Conservation (phyloP, 495 filamentous ascomycete genomes). For the Daldinia loculata region DNA sequence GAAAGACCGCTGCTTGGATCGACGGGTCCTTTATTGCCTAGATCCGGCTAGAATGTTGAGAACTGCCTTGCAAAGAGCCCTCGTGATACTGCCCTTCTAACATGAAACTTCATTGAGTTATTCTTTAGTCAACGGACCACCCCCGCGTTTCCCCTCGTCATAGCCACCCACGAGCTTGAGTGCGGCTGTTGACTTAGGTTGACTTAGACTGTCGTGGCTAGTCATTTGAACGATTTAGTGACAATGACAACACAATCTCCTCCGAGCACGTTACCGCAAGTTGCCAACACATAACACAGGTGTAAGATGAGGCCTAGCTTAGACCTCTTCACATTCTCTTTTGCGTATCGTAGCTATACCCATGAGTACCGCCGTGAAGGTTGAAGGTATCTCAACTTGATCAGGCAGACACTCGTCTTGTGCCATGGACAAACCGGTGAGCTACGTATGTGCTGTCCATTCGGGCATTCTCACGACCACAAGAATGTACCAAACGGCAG, state of each 20-base stretch:
- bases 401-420: conserved; percentile 38
- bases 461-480: conserved; percentile 32
- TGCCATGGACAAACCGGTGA: conserved; percentile 22
- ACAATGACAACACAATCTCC: conserved; percentile 39
- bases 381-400: conserved; percentile 16
- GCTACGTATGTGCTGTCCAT: conserved; percentile 34
- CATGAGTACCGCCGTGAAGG: neutral
- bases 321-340: conserved; percentile 15
- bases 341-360: conserved; percentile 12
- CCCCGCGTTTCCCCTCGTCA: conserved; percentile 33
- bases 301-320: conserved; percentile 33
- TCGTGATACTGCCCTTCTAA: conserved; percentile 38
- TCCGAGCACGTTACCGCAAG: conserved; percentile 35
- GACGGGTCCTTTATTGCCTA: conserved; percentile 31
- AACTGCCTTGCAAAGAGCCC: conserved; percentile 33
- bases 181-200: conserved; percentile 18
- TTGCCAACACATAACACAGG: conserved; percentile 39
- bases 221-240: conserved; percentile 43
- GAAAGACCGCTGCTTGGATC: conserved; percentile 18
- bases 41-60: conserved; percentile 37
- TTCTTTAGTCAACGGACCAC: conserved; percentile 32
- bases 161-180: conserved; percentile 15
- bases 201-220: conserved; percentile 13
- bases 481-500: conserved; percentile 26
- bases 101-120: conserved; percentile 33